Evolutionary conservation across 805 yeast species (phyloP).

Genomic region (Millerozyma acaciae): DNA sequence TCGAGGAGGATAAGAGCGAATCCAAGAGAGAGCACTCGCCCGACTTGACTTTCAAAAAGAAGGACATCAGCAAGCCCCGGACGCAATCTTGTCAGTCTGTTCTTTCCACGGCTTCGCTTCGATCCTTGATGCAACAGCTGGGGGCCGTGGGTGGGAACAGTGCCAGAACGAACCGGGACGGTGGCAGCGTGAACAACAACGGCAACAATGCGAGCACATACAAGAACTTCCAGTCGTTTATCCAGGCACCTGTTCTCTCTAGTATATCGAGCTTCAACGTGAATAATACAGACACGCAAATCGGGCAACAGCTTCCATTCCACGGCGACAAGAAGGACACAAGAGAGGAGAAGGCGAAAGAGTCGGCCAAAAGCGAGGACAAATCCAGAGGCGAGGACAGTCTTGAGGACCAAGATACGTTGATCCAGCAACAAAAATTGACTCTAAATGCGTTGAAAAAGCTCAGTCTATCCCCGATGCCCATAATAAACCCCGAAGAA

Average conservation of each 20-base stretch:
- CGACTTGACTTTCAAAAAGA: conserved; percentile 33
- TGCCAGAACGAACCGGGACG: conserved; percentile 6
- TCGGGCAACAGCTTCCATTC: conserved; percentile 42
- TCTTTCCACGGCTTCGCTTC: conserved; percentile 40
- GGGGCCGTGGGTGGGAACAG: conserved; percentile 6
- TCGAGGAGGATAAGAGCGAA: background rate
- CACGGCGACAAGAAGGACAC: conserved; percentile 16
- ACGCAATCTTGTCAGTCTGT: conserved; percentile 44
- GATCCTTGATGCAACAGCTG: conserved; percentile 34
- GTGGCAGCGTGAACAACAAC: conserved; percentile 17
- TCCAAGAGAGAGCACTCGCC: conserved; percentile 7
- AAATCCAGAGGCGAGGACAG: background rate
- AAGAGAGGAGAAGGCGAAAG: conserved; percentile 3
- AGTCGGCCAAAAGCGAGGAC: background rate
- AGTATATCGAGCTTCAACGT: conserved; percentile 28
- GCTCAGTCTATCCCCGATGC: conserved; percentile 39
- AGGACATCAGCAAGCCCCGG: conserved; percentile 32
- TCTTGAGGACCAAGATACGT: conserved; percentile 31
- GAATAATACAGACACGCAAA: conserved; percentile 29
- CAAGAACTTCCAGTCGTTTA: conserved; percentile 41
- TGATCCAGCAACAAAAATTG: conserved; percentile 38
- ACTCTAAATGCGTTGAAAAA: conserved; percentile 42
- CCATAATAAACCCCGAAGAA: conserved; percentile 27
- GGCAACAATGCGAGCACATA: conserved; percentile 23
- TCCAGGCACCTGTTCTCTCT: conserved; percentile 44